phyloP scores from a whole-genome alignment of 305 asterid species.

The Fraxinus sp. region DNA sequence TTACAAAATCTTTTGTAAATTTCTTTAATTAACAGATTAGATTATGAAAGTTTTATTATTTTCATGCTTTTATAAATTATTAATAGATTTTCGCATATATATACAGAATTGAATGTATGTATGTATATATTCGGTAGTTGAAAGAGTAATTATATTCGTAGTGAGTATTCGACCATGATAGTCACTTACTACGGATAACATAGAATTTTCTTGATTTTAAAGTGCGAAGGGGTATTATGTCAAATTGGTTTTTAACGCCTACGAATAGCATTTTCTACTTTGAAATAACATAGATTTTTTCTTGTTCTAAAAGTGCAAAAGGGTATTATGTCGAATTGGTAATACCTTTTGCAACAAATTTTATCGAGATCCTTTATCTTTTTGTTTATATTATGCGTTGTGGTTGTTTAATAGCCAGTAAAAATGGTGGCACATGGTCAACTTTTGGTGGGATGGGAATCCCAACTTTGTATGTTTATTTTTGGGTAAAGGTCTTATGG shows the following conservation, averaged over 20 bases:
- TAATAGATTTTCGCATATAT: too few relatives aligned
- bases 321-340: not conserved
- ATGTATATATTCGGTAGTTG: too few relatives aligned
- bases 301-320: not conserved
- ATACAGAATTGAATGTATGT: too few relatives aligned
- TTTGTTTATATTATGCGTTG: not conserved
- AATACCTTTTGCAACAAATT: not conserved
- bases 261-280: too few relatives aligned
- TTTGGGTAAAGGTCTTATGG: too few relatives aligned
- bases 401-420: not conserved
- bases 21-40: not conserved
- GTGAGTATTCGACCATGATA: too few relatives aligned
- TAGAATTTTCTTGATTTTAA: too few relatives aligned
- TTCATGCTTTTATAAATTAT: too few relatives aligned
- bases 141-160: too few relatives aligned
- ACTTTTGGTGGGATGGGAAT: constrained; percentile 30
- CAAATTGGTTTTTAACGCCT: too few relatives aligned
- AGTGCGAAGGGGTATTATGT: too few relatives aligned
- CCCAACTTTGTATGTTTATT: constrained; percentile 24
- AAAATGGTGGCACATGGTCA: not conserved
- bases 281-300: not conserved
- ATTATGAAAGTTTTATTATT: not conserved
- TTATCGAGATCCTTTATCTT: not conserved
- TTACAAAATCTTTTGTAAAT: not conserved
- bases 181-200: too few relatives aligned